Base-by-base conservation (phyloP, 2,329 filamentous ascomycete species). In the Aspergillus sp. region DNA sequence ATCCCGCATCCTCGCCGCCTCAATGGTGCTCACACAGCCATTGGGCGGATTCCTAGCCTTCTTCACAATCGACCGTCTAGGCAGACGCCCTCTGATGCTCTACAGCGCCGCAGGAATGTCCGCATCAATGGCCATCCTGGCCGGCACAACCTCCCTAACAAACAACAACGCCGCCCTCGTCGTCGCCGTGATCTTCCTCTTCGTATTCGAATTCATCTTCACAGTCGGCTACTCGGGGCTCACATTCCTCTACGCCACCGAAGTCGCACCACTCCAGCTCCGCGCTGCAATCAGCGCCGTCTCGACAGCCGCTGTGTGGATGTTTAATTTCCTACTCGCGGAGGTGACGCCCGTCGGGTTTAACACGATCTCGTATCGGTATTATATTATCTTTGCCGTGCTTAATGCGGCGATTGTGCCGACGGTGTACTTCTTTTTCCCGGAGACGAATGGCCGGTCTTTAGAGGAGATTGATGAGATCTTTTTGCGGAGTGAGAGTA, bases 221-320 rank as follows among this genome's bases (percentile, higher is more conserved):
- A 82, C 82, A 0, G 81, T 85, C 56, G 84, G 83, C 0, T 85
- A 84, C 72, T 75, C 85, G 0, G 84, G 84, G 1, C 79, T 82
- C 33, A 85, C 84, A 63, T 86, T 85, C 72, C 73, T 86, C 19
- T 87, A 86, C 70, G 83, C 82, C 57, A 81, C 83, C 1, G 84
- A 86, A 64, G 75, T 86, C 17, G 82, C 83, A 0, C 83, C 70
- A 2, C 56, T 71, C 19, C 69, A 71, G 56, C 54, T 71, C 15
- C 67, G 68, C 4, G 68, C 84, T 1, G 77, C 81, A 19, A 84
- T 86, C 78, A 80, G 81, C 2, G 79, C 80, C 35, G 81, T 86
- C 41, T 82, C 80, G 0, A 85, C 83, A 0, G 82, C 67, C 14
- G 66, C 68, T 5, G 73, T 75, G 35, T 77, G 75, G 76, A 62